Evolutionary conservation across 2,329 filamentous ascomycete genomes (phyloP), one percentile per base, ranked within the genome.

Genomic region (Cryphonectria radicalis): DNA sequence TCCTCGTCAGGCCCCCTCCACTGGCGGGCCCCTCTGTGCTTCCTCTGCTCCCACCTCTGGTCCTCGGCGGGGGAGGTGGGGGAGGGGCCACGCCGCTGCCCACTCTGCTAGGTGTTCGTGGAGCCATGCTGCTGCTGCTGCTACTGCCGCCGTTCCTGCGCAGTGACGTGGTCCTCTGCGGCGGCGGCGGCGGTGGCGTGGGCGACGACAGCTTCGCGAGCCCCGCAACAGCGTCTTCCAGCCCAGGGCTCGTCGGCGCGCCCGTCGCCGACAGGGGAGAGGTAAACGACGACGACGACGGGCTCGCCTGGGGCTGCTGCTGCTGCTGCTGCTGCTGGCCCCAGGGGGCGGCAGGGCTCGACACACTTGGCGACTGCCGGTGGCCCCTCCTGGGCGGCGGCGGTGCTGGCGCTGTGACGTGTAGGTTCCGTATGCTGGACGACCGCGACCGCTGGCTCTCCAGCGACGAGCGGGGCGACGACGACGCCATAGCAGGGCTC

Each of bases 331-430:
- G 42, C 17, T 50, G 46, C 5, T 50, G 46, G 17, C 19, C 46
- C 46, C 46, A 50, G 19, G 46, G 46, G 46, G 65, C 14, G 22
- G 53, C n/a, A 43, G 63, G 53, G 50, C 66, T 71, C 11, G 69
- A 67, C 35, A 73, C 32, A 25, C 69, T 71, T 2, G 71, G 71
- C 19, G 66, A 69, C 19, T 62, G 53, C 2, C 71, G 63, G 60
- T 73, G 71, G 22, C 83, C 84, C 42, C 88, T 83, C 62, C 88
- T 82, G 11, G 88, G 86, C 0, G 88, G 88, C 25, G 88, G 88
- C 22, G 88, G 87, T 11, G 85, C 83, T 0, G 87, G 87, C 0
- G 82, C 83, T 68, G 80, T 79, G 25, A 78, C 76, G 70, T 80
- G 81, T 66, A 81, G 79, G 25, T 65, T 65, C 57, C 84, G 84